Base-by-base conservation (phyloP, 352 stramenopile genomes). In the Pythium utonaiense region DNA sequence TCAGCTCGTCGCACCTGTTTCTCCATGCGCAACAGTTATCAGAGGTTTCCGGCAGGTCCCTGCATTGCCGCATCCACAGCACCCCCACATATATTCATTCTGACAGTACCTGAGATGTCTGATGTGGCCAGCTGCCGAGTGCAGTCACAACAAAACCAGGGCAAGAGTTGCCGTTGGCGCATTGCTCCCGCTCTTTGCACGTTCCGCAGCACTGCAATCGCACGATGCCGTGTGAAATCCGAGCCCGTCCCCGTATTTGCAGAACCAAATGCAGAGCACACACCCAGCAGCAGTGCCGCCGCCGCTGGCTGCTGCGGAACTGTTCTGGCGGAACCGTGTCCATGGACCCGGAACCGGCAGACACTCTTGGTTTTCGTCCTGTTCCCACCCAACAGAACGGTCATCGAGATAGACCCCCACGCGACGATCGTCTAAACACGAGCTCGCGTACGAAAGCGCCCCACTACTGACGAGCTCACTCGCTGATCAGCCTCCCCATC, bases 321-420 rank as follows among this genome's bases (percentile, higher is more conserved):
- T 13, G 27, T 31, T 51, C 22, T 44, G 17, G 8, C 22, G 45
- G 45, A 53, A 45, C 30, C 42, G 10, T 36, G 54, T 61, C 45
- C 8, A 38, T 21, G 13, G 33, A 10, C 4, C 16, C 19, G 30
- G n/a, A 22, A 25, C 50, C 6, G 8, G 17, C 30, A 19, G 22
- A 24, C 56, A 62, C 45, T 62, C 45, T 52, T 45, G 56, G 28
- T 62, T 62, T 41, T 60, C n/a, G 41, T 40, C 47, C 44, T 40
- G 31, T 41, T 49, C 45, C 17, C 34, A 44, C 17, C 19, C 21
- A 34, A 17, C 21, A 17, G 31, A 56, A 16, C 22, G 14, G 21
- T 21, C 13, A 45, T 22, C 25, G 30, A 56, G 19, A 33, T 25
- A 47, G 40, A 47, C 40, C 40, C 19, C 19, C 59, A 60, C 50